Evolutionary conservation across 345 rosid genomes (phyloP), one percentile per base, ranked within the genome.

Genomic region (Eucalyptus victrix): DNA sequence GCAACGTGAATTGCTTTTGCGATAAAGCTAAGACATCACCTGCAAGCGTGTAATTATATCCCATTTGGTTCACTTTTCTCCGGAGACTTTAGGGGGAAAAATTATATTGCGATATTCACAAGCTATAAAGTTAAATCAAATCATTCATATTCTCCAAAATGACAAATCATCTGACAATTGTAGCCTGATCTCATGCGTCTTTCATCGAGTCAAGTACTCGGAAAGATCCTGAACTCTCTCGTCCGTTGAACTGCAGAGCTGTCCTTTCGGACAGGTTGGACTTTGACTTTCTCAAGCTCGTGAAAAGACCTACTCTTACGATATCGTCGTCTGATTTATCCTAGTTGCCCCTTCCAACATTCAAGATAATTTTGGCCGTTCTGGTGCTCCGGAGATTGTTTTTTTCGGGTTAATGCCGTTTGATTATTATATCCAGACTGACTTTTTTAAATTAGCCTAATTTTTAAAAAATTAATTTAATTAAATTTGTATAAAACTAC

Each of bases 251-350:
- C 15, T 72, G 83, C 45, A 10, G 45, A 72, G 45, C 2, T 72
- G 23, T 72, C 81, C 81, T 19, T 18, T 10, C 14, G 45, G 45
- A 37, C 7, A 19, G 1, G 21, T 72, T 19, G 45, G 81, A 72
- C 81, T 37, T 72, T 72, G 81, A 37, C 81, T 3, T 37, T 10
- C 1, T 72, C 45, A 19, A 72, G 12, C 28, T 5, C 2, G 28
- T 9, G 81, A 72, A 37, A 72, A 72, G 26, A 51, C 54, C 0
- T 51, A 51, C 0, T 9, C 80, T 69, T 18, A 18, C 60, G 21
- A 16, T 0, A 2, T 11, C 44, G 2, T 72, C 8, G 14, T 34
- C 44, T 1, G 18, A 34, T 32, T 69, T 69, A 0, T 67, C 5
- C 42, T 16, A n/a, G 40, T 32, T 32, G 18, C 80, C 80, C 23